Base-by-base conservation (phyloP, 2,329 filamentous ascomycete genomes). In the Aspergillus carbonarius region DNA sequence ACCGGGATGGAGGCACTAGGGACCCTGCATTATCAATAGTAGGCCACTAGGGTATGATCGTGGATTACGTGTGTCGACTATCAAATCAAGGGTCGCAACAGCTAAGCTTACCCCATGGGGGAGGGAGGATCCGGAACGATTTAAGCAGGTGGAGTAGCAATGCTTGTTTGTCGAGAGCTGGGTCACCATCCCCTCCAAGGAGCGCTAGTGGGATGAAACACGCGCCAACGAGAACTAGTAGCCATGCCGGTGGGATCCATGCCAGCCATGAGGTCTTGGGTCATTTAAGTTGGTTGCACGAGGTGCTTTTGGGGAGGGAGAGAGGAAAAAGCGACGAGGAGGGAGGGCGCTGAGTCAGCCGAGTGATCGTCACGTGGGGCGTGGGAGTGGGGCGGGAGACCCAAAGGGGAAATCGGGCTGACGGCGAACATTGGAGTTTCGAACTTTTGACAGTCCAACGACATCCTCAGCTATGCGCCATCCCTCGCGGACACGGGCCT, bases 361-460 rank as follows among this genome's bases (percentile, higher is more conserved):
- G 15, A 25, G 20, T 18, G 20, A 35, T 12, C 18, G 55, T 60
- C 66, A 66, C 63, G 63, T 66, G 64, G 57, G 15, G 23, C 25
- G 27, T 1, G 37, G 25, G n/a, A 10, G 51, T 54, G 61, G 58
- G 57, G 63, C 58, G 60, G 42, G 53, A 35, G 10, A 18, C 32
- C 64, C 39, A 59, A 66, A 63, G 25, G 39, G 64, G 66, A 60
- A 68, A 67, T 63, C 66, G 64, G 64, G 61, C 52, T 57, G 58
- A 50, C 46, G 48, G 55, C 60, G 49, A 64, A 59, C 62, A 68
- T 68, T 68, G 64, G 66, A 62, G 42, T 62, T 35, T 32, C 49
- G 48, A 39, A 40, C n/a, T 30, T 54, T 53, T 55, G 53, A 20
- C 37, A 57, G 48, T 53, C 54, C 47, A 40, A 58, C 61, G 54